These are phyloP conservation scores for Aspergillus luchuensis DNA, from an alignment of 2,329 filamentous ascomycete genomes.

Conservation along the genomic window DNA sequence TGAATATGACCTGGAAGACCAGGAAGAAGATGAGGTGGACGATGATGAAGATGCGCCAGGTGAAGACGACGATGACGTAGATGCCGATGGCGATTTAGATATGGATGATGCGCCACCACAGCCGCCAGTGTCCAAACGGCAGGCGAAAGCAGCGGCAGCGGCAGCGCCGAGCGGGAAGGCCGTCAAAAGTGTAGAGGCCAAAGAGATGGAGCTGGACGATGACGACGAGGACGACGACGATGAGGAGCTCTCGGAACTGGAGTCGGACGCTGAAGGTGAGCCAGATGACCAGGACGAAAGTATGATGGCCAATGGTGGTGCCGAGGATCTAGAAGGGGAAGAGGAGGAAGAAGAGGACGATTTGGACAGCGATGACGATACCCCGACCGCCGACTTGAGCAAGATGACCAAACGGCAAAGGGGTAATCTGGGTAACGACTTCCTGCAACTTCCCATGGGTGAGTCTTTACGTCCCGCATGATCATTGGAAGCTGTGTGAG, in stretches of 20 bases:
- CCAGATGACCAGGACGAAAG: conserved; percentile 54
- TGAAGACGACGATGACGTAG: conserved; percentile 32
- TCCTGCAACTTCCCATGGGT: conserved; percentile 60
- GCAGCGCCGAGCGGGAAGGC: conserved; percentile 32
- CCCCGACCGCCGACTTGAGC: conserved; percentile 57
- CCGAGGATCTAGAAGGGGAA: conserved; percentile 43
- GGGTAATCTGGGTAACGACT: conserved; percentile 57
- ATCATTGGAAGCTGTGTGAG: background rate
- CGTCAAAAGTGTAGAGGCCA: conserved; percentile 50
- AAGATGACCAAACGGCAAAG: conserved; percentile 71
- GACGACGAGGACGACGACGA: conserved; percentile 35
- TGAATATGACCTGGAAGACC: conserved; percentile 52
- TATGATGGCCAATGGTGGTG: conserved; percentile 41
- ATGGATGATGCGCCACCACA: conserved; percentile 51
- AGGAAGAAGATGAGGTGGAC: conserved; percentile 43
- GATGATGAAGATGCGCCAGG: conserved; percentile 38
- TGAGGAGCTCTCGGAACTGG: conserved; percentile 49
- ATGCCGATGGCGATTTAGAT: conserved; percentile 41
- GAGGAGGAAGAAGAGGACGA: conserved; percentile 48
- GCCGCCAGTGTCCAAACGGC: conserved; percentile 39
- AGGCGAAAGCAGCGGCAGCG: conserved; percentile 40
- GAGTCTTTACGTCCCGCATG: conserved; percentile 17
- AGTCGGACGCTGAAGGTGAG: conserved; percentile 50
- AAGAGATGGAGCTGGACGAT: conserved; percentile 48
- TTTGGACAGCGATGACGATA: conserved; percentile 45